Evolutionary conservation across 169 alveolate genomes (phyloP).

Genomic region (Perkinsus chesapeaki): DNA sequence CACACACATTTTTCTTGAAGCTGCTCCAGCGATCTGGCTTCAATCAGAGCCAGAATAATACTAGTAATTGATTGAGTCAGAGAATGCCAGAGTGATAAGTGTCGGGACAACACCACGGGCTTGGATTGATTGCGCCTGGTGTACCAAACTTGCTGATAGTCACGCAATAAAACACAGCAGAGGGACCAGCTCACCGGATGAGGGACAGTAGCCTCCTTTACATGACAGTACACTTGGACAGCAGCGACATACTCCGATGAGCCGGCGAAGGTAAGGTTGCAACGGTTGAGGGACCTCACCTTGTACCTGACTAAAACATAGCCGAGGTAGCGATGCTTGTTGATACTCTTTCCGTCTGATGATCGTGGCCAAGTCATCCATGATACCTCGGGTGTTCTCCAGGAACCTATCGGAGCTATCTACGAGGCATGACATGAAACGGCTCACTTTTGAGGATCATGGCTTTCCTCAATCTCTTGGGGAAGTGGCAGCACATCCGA

Average conservation of each 20-base stretch:
- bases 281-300: background rate
- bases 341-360: background rate
- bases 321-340: background rate
- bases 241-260: background rate
- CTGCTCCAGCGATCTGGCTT: too few species aligned
- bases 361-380: background rate
- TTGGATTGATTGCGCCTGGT: too few species aligned
- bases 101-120: too few species aligned
- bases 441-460: background rate
- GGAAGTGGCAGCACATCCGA: background rate
- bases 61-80: too few species aligned
- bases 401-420: background rate
- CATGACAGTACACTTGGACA: background rate
- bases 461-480: background rate
- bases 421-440: background rate
- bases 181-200: background rate
- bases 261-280: background rate
- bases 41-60: too few species aligned
- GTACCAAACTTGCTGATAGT: too few species aligned
- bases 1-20: too few species aligned
- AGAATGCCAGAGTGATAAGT: too few species aligned
- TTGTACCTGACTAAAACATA: background rate
- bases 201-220: background rate
- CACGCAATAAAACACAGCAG: too few species aligned
- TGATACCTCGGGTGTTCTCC: background rate